phyloP scores from a whole-genome alignment of 164 flowering plant genomes.

The Chimonanthus praecox region DNA sequence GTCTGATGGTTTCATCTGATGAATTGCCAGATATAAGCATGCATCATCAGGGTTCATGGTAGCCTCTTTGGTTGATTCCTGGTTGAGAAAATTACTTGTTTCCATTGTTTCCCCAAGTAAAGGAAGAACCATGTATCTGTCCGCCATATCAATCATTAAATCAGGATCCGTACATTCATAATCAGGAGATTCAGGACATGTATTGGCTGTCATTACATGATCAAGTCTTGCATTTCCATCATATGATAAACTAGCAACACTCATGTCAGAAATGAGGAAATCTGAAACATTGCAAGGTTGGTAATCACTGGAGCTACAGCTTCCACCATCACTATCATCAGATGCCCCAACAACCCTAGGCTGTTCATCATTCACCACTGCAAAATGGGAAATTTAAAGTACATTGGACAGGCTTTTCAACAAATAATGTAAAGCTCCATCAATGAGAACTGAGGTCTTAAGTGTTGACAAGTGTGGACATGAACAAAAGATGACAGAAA shows the following conservation, averaged over 20 bases:
- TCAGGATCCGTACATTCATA: slow-evolving; percentile 40
- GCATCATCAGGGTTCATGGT: slow-evolving; percentile 30
- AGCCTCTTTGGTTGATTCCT: slow-evolving; percentile 30
- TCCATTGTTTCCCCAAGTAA: slow-evolving; percentile 52
- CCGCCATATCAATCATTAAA: slow-evolving; percentile 50
- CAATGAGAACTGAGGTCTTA: neutral
- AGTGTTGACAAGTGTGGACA: neutral
- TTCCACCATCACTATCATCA: slow-evolving; percentile 50
- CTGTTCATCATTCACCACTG: slow-evolving; percentile 26
- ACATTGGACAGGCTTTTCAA: neutral
- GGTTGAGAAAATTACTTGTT: slow-evolving; percentile 22
- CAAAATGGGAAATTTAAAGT: slow-evolving; percentile 7
- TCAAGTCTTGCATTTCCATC: slow-evolving; percentile 32
- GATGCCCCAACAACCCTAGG: slow-evolving; percentile 22
- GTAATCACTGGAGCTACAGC: slow-evolving; percentile 37
- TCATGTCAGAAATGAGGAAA: slow-evolving; percentile 61
- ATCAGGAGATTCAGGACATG: slow-evolving; percentile 40
- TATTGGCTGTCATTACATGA: slow-evolving; percentile 20
- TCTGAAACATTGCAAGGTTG: slow-evolving; percentile 60
- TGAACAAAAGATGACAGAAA: neutral
- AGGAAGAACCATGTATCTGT: slow-evolving; percentile 57
- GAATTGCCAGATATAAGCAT: slow-evolving; percentile 50
- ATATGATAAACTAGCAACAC: slow-evolving; percentile 41
- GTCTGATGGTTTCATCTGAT: slow-evolving; percentile 40
- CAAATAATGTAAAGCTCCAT: neutral